These are phyloP conservation scores for Cryphonectria japonica DNA, from an alignment of 2,329 filamentous ascomycete genomes.

Conservation along the genomic window DNA sequence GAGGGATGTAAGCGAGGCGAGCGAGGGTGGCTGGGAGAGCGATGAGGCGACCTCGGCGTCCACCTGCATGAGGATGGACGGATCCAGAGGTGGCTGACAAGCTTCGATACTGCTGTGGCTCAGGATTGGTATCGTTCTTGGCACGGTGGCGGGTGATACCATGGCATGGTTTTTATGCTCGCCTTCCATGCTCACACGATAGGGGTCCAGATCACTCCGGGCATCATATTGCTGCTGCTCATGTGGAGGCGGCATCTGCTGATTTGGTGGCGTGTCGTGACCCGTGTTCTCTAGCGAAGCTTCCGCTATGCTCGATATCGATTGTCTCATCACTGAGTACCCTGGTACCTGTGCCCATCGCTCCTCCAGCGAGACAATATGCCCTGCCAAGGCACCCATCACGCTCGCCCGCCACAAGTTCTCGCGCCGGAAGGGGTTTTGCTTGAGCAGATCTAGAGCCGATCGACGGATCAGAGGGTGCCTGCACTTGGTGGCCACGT, in stretches of 20 bases:
- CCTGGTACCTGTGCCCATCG: conserved; percentile 24
- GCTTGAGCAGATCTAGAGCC: conserved; percentile 40
- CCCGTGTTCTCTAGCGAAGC: background rate
- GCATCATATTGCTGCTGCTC: background rate
- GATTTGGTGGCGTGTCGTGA: conserved; percentile 4
- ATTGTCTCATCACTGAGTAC: conserved; percentile 6
- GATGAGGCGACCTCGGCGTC: conserved; percentile 14
- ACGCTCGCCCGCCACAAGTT: conserved; percentile 43
- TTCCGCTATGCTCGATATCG: conserved; percentile 9
- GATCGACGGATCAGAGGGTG: conserved; percentile 45
- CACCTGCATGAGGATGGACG: conserved; percentile 10
- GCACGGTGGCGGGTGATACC: background rate
- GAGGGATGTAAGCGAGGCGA: conserved; percentile 13
- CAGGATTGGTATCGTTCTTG: conserved; percentile 2
- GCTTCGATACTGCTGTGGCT: conserved; percentile 15
- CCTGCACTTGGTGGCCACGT: conserved; percentile 42
- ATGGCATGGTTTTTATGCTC: conserved; percentile 1
- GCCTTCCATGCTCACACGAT: background rate
- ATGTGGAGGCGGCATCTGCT: conserved; percentile 6
- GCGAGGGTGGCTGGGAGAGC: conserved; percentile 16
- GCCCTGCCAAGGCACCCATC: conserved; percentile 37
- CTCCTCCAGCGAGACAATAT: conserved; percentile 44
- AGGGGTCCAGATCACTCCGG: background rate
- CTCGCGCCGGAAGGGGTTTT: conserved; percentile 38
- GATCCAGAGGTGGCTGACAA: conserved; percentile 15